These are phyloP conservation scores for Sordariomycetes sp. DNA, from an alignment of 2,329 filamentous ascomycete species.

Conservation along the genomic window DNA sequence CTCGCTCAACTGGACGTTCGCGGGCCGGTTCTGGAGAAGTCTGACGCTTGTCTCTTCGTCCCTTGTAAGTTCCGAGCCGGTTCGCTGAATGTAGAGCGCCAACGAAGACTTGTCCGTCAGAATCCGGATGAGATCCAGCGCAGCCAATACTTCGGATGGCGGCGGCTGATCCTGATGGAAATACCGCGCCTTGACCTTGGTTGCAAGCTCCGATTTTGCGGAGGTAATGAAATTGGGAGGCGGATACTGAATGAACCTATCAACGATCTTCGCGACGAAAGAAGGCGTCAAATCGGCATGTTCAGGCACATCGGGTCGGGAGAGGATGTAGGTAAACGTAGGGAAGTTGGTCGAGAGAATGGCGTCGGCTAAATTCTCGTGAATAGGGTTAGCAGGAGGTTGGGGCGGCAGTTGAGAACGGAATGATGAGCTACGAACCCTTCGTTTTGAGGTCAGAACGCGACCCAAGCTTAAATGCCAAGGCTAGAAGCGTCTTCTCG, in stretches of 20 bases:
- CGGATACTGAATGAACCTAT: conserved; percentile 77
- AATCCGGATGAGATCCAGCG: conserved; percentile 55
- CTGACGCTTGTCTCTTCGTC: conserved; percentile 54
- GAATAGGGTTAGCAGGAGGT: conserved; percentile 4
- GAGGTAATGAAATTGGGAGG: conserved; percentile 74
- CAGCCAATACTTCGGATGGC: conserved; percentile 58
- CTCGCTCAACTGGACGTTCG: conserved; percentile 54
- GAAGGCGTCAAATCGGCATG: conserved; percentile 53
- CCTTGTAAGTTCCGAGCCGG: conserved; percentile 61
- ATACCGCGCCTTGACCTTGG: conserved; percentile 57
- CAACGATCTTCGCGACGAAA: conserved; percentile 69
- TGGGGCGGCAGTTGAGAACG: conserved; percentile 2
- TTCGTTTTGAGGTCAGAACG: conserved; percentile 78
- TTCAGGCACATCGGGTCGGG: conserved; percentile 46
- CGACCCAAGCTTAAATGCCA: conserved; percentile 76
- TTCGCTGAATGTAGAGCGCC: conserved; percentile 57
- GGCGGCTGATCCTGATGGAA: conserved; percentile 46
- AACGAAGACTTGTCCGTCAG: conserved; percentile 45
- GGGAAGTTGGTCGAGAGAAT: conserved; percentile 71
- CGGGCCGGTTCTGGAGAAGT: conserved; percentile 38
- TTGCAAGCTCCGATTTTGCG: conserved; percentile 54
- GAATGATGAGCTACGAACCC: conserved; percentile 36
- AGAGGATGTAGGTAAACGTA: conserved; percentile 65
- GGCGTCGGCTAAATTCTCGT: conserved; percentile 55
- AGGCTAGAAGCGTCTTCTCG: conserved; percentile 73